A percentile compares a stretch with the other conserved stretches of the same genome.
Evolutionary conservation across 169 alveolate species (phyloP).

Genomic region (Prorocentrum cordatum): DNA sequence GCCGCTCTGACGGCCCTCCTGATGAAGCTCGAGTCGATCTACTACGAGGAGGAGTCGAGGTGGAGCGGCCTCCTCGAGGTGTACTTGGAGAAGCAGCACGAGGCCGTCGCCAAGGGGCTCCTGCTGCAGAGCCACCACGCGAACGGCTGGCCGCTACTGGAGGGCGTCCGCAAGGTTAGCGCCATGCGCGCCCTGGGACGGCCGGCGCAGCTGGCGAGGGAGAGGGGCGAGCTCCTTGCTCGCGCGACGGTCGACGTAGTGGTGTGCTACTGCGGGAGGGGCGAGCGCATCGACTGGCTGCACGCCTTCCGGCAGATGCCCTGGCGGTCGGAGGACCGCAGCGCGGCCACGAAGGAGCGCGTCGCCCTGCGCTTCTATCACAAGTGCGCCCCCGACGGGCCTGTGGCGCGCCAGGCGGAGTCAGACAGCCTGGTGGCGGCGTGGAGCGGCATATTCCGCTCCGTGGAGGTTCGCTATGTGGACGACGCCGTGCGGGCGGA

Average conservation of each 20-base stretch:
- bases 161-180: not conserved
- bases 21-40: constrained; percentile 48
- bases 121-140: too few species aligned
- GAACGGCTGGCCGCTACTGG: constrained; percentile 53
- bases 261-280: constrained; percentile 26
- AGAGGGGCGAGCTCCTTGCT: too few species aligned
- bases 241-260: constrained; percentile 19
- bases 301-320: constrained; percentile 28
- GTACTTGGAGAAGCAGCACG: too few species aligned
- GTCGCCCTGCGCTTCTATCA: constrained; percentile 46
- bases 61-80: too few species aligned
- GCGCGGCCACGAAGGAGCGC: not conserved
- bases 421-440: not conserved
- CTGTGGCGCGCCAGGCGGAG: not conserved
- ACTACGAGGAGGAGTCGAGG: constrained; percentile 48
- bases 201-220: too few species aligned
- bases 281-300: constrained; percentile 62
- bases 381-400: not conserved
- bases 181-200: constrained; percentile 6
- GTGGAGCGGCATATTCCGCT: constrained; percentile 17
- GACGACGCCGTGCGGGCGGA: constrained; percentile 32
- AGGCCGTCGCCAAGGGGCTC: too few species aligned
- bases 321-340: constrained; percentile 55
- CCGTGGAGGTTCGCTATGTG: constrained; percentile 37
- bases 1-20: constrained; percentile 23